These are phyloP conservation scores for Ramalina peruviana DNA, from an alignment of 495 filamentous ascomycete genomes.

Conservation along the genomic window DNA sequence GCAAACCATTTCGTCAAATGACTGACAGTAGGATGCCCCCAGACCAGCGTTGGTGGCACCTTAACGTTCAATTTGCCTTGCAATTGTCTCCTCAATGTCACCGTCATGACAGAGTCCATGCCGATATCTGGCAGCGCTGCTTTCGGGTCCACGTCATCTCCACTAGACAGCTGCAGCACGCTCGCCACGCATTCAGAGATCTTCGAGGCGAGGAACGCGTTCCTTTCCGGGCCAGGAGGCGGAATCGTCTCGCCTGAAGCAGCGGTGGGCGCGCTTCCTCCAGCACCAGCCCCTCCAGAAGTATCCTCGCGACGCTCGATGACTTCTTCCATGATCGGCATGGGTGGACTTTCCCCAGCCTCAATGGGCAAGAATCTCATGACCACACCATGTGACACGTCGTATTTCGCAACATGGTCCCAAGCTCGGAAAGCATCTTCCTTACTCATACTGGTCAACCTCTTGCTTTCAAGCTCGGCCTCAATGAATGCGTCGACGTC, in stretches of 20 bases:
- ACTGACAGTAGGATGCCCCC: conserved; percentile 26
- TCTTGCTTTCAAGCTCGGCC: conserved; percentile 27
- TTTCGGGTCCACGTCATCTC: conserved; percentile 24
- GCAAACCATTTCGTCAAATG: conserved; percentile 24
- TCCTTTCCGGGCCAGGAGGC: conserved; percentile 11
- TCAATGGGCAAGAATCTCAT: conserved; percentile 9
- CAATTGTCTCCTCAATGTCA: conserved; percentile 24
- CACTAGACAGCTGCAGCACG: conserved; percentile 17
- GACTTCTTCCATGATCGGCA: conserved; percentile 13
- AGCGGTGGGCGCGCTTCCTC: neutral
- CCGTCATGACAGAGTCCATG: conserved; percentile 33
- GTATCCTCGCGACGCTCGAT: too few relatives aligned
- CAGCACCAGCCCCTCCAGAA: too few relatives aligned
- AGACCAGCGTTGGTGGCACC: conserved; percentile 29
- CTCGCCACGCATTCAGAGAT: conserved; percentile 18
- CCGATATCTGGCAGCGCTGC: conserved; percentile 27
- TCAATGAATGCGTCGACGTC: conserved; percentile 22
- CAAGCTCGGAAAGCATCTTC: conserved; percentile 33
- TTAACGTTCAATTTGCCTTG: conserved; percentile 26
- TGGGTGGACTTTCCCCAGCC: too few relatives aligned
- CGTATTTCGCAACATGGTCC: conserved; percentile 21
- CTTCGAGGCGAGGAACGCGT: conserved; percentile 15
- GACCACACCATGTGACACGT: conserved; percentile 27
- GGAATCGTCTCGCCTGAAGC: conserved; percentile 5
- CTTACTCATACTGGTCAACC: conserved; percentile 27